Percentiles rank a stretch among this genome's conserved stretches.
phyloP scores from a whole-genome alignment of 192 early-diverging fungal species.

The Allomyces javanicus region DNA sequence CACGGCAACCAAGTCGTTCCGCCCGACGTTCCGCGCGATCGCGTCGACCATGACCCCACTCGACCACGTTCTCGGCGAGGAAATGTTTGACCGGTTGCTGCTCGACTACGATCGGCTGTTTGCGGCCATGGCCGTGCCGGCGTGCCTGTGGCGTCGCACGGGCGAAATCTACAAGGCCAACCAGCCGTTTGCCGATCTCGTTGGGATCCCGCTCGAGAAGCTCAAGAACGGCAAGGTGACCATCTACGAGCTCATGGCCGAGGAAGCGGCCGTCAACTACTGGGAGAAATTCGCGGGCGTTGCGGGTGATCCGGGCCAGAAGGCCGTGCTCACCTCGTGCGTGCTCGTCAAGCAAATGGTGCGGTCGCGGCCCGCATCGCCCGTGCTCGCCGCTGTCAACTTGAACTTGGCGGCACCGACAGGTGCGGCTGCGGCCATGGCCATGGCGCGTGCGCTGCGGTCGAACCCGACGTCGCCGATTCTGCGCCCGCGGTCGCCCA shows the following conservation, averaged over 20 bases:
- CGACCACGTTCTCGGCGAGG: conserved; percentile 84
- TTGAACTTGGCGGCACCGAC: conserved; percentile 1
- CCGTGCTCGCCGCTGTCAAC: neutral
- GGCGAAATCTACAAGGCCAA: conserved; percentile 95
- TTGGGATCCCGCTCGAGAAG: conserved; percentile 62
- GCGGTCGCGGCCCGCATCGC: neutral
- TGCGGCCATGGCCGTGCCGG: conserved; percentile 81
- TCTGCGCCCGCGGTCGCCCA: neutral
- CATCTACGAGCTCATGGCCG: conserved; percentile 56
- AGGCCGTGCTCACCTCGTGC: conserved; percentile 86
- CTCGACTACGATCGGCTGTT: conserved; percentile 92
- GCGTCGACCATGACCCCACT: conserved; percentile 78
- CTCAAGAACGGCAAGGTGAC: conserved; percentile 49
- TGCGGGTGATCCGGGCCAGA: conserved; percentile 87
- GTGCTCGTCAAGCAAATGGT: conserved; percentile 40
- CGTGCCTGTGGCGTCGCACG: conserved; percentile 87
- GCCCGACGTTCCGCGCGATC: conserved; percentile 69
- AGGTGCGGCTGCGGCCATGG: too few relatives aligned
- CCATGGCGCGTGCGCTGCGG: too few relatives aligned
- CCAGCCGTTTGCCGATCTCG: conserved; percentile 77
- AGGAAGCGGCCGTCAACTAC: conserved; percentile 88
- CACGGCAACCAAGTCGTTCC: conserved; percentile 72
- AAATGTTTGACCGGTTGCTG: conserved; percentile 81
- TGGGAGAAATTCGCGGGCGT: conserved; percentile 91
- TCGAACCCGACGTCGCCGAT: too few relatives aligned